Conservation (phyloP, 1,139 yeast species). For the Yamadazyma oceani region DNA sequence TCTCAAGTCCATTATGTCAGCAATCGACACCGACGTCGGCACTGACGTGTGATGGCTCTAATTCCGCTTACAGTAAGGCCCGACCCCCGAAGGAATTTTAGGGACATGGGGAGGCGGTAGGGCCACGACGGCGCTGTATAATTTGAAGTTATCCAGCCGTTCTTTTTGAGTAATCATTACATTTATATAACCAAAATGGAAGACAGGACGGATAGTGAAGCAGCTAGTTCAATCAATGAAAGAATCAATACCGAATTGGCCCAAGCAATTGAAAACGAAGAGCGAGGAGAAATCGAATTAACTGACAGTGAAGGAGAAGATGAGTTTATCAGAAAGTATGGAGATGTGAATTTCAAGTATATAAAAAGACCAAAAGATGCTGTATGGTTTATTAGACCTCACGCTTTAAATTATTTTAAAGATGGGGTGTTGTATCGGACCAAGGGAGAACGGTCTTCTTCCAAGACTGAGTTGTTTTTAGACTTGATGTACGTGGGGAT, state of each 20-base stretch:
- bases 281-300: slow-evolving; percentile 15
- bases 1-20: too few relatives aligned
- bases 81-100: too few relatives aligned
- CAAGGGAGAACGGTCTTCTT: slow-evolving; percentile 52
- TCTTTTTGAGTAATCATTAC: too few relatives aligned
- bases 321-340: slow-evolving; percentile 50
- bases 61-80: too few relatives aligned
- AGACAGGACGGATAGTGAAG: too few relatives aligned
- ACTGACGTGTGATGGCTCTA: too few relatives aligned
- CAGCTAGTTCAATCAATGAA: not conserved
- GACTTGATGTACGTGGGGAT: slow-evolving; percentile 68
- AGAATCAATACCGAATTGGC: not conserved
- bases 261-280: slow-evolving; percentile 1
- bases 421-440: slow-evolving; percentile 59
- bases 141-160: too few relatives aligned
- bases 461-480: slow-evolving; percentile 56
- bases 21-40: too few relatives aligned
- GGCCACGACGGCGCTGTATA: too few relatives aligned
- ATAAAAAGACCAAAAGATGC: slow-evolving; percentile 44
- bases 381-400: slow-evolving; percentile 53
- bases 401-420: slow-evolving; percentile 62
- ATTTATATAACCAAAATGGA: too few relatives aligned
- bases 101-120: too few relatives aligned
- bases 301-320: slow-evolving; percentile 43
- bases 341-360: slow-evolving; percentile 49